Percentiles rank a stretch among this genome's conserved stretches.
Evolutionary conservation across 345 rosid genomes (phyloP).

Genomic region (Camelina hispida): DNA sequence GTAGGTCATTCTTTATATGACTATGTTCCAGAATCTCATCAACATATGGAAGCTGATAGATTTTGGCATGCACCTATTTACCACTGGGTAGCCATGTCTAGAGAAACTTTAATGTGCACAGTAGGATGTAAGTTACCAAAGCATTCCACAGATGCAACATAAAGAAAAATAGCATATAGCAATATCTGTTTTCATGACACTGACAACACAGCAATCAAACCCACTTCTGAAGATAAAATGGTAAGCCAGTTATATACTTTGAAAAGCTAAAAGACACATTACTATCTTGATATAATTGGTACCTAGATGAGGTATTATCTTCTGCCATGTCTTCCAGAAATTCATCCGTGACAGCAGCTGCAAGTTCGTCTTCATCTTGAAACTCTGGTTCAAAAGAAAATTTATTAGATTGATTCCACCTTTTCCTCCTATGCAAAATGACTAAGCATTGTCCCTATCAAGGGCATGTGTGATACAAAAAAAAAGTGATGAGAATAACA

Average conservation of each 20-base stretch:
- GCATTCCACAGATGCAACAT: slow-evolving; percentile 4
- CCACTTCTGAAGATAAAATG: slow-evolving; percentile 2
- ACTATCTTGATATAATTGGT: slow-evolving; percentile 30
- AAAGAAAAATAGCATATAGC: neutral
- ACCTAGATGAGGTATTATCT: slow-evolving; percentile 91
- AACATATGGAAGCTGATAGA: slow-evolving; percentile 9
- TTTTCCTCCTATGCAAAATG: neutral
- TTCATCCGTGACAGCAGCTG: slow-evolving; percentile 60
- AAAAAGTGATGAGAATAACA: slow-evolving; percentile 19
- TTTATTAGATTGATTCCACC: slow-evolving; percentile 28
- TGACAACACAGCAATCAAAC: slow-evolving; percentile 25
- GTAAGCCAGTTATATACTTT: slow-evolving; percentile 5
- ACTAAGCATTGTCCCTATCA: slow-evolving; percentile 13
- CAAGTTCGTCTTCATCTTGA: slow-evolving; percentile 62
- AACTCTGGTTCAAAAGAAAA: slow-evolving; percentile 51
- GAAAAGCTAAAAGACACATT: slow-evolving; percentile 17
- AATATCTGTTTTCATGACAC: slow-evolving; percentile 3
- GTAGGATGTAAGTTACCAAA: slow-evolving; percentile 14
- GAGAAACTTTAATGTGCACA: slow-evolving; percentile 20
- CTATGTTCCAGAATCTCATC: neutral
- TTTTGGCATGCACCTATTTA: neutral
- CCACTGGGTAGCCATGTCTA: slow-evolving; percentile 12
- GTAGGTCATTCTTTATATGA: neutral
- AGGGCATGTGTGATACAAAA: slow-evolving; percentile 3
- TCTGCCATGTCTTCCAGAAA: slow-evolving; percentile 69